Evolutionary conservation across 208 protist genomes (phyloP).

Genomic region (Leishmania lainsoni): DNA sequence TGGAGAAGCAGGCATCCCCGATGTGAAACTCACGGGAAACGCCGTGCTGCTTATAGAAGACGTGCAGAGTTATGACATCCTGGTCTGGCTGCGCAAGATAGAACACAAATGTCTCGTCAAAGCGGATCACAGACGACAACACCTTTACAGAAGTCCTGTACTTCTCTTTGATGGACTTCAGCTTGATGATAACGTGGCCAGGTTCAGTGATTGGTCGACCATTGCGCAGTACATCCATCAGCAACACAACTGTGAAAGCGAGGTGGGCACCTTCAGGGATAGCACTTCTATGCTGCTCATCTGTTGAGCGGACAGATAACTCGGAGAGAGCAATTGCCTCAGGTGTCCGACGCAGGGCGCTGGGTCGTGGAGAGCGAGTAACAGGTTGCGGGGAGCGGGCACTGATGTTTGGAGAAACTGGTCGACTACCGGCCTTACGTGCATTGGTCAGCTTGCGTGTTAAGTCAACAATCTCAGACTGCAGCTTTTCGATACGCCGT

Average conservation of each 20-base stretch:
- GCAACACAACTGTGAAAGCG: slow-evolving; percentile 75
- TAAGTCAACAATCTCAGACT: slow-evolving; percentile 27
- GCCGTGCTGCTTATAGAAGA: slow-evolving; percentile 81
- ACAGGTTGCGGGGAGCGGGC: slow-evolving; percentile 14
- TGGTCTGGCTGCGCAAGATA: slow-evolving; percentile 88
- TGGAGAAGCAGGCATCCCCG: slow-evolving; percentile 85
- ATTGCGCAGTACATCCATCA: slow-evolving; percentile 67
- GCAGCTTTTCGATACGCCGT: slow-evolving; percentile 20
- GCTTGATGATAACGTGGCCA: slow-evolving; percentile 82
- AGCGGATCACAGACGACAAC: slow-evolving; percentile 67
- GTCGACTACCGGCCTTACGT: slow-evolving; percentile 11
- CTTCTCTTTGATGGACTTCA: slow-evolving; percentile 92
- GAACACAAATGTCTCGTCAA: slow-evolving; percentile 87
- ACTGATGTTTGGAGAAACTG: slow-evolving; percentile 10
- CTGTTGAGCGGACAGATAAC: slow-evolving; percentile 47
- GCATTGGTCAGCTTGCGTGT: slow-evolving; percentile 16
- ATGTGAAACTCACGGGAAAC: slow-evolving; percentile 77
- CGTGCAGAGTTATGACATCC: slow-evolving; percentile 89
- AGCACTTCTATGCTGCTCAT: slow-evolving; percentile 61
- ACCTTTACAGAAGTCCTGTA: slow-evolving; percentile 88
- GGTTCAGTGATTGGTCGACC: slow-evolving; percentile 68
- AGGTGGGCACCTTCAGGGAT: slow-evolving; percentile 83
- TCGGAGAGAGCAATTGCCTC: slow-evolving; percentile 38
- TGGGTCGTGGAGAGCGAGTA: slow-evolving; percentile 17
- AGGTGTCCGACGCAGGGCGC: slow-evolving; percentile 28